A percentile compares a stretch with the other conserved stretches of the same genome.
phyloP scores from a whole-genome alignment of 2,329 filamentous ascomycete genomes.

The Ceratocystis colombiana region DNA sequence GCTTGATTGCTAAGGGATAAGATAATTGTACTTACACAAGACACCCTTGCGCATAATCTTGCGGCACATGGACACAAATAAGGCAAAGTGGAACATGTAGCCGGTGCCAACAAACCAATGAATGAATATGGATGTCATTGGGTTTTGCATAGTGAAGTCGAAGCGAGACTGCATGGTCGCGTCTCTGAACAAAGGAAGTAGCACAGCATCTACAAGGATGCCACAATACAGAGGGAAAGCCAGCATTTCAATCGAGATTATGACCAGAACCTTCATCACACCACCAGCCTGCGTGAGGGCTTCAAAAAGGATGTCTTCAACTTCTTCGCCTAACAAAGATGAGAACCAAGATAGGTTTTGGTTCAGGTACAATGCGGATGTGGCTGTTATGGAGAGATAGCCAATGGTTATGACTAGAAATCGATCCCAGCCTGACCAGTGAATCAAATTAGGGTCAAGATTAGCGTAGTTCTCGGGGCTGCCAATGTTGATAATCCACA shows the following conservation, averaged over 20 bases:
- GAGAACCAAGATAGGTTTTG: constrained; percentile 42
- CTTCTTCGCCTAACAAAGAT: constrained; percentile 45
- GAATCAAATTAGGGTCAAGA: constrained; percentile 50
- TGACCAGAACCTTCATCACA: constrained; percentile 93
- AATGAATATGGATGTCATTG: constrained; percentile 85
- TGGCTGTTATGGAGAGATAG: constrained; percentile 64
- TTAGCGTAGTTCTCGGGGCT: constrained; percentile 31
- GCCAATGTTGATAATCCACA: constrained; percentile 47
- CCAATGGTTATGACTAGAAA: constrained; percentile 67
- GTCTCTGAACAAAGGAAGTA: constrained; percentile 78
- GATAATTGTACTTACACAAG: constrained; percentile 53
- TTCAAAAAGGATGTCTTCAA: constrained; percentile 72
- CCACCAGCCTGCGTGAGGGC: constrained; percentile 85
- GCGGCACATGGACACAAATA: constrained; percentile 97
- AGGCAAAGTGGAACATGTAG: constrained; percentile 99
- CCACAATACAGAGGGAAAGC: constrained; percentile 94
- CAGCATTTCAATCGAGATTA: constrained; percentile 98
- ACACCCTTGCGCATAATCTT: constrained; percentile 95
- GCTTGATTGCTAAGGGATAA: too few species aligned
- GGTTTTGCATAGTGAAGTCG: constrained; percentile 65
- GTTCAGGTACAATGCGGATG: constrained; percentile 70
- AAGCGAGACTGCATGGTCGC: constrained; percentile 68
- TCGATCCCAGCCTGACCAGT: constrained; percentile 57
- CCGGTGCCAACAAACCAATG: constrained; percentile 98
- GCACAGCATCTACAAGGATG: constrained; percentile 73